Evolutionary conservation across 306 rosid genomes (phyloP).

Genomic region (Trichosanthes cucumerina): DNA sequence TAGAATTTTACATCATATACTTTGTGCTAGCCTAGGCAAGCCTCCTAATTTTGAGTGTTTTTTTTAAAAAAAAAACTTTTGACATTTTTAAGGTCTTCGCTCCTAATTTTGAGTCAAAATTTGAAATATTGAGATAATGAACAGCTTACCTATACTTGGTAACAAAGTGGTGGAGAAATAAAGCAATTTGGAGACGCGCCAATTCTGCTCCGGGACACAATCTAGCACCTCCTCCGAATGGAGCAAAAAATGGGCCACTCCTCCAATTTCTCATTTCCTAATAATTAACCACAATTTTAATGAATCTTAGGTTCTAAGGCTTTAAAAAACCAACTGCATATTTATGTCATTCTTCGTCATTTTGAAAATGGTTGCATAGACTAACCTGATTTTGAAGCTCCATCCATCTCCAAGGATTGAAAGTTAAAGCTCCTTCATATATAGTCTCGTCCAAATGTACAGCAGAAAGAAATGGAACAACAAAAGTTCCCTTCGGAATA

Average conservation of each 20-base stretch:
- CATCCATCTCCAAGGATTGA: slow-evolving; percentile 99
- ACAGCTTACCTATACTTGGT: slow-evolving; percentile 45
- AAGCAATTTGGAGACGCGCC: slow-evolving; percentile 83
- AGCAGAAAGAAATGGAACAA: slow-evolving; percentile 93
- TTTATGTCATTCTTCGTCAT: too few species aligned
- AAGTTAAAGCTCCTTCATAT: slow-evolving; percentile 45
- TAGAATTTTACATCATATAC: too few species aligned
- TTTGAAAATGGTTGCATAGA: neutral
- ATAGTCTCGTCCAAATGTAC: slow-evolving; percentile 84
- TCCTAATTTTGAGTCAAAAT: neutral
- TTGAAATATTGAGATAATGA: neutral
- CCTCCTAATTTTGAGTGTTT: neutral
- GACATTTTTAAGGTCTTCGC: too few species aligned
- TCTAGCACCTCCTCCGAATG: slow-evolving; percentile 93
- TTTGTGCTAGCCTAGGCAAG: neutral
- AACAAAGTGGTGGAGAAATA: slow-evolving; percentile 69
- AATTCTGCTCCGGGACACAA: slow-evolving; percentile 93
- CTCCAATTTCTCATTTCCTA: slow-evolving; percentile 84
- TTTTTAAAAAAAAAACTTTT: too few species aligned
- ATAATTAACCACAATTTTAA: neutral
- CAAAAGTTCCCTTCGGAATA: slow-evolving; percentile 81
- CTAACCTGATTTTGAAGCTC: slow-evolving; percentile 63
- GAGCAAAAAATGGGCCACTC: slow-evolving; percentile 64
- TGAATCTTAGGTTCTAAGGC: neutral
- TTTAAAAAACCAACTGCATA: neutral